Evolutionary conservation across 2,329 filamentous ascomycete species (phyloP).

Genomic region (Apiospora sp.): DNA sequence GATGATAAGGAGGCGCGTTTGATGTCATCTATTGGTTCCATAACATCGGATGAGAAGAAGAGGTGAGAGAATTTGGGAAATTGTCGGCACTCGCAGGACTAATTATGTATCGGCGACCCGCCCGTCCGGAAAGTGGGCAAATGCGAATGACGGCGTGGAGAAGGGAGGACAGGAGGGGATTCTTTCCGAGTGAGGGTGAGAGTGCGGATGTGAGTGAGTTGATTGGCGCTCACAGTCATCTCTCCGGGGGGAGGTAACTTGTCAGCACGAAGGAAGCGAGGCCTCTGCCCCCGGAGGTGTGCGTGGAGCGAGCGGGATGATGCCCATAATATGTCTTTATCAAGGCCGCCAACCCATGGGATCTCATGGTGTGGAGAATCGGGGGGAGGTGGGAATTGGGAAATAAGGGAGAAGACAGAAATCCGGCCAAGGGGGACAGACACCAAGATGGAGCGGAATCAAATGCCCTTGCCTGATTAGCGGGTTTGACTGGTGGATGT

Average conservation of each 20-base stretch:
- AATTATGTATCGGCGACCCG: not conserved
- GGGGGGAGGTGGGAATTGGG: not conserved
- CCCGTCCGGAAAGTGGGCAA: not conserved
- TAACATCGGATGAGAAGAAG: not conserved
- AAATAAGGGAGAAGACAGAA: not conserved
- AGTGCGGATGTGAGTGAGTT: not conserved
- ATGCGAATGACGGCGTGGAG: not conserved
- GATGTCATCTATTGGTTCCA: not conserved
- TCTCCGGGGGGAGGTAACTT: slow-evolving; percentile 1
- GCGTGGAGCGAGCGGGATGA: slow-evolving; percentile 13
- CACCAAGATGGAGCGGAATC: too few relatives aligned
- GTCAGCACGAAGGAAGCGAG: not conserved
- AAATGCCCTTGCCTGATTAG: too few relatives aligned
- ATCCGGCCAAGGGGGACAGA: not conserved
- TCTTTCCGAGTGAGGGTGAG: not conserved
- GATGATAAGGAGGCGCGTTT: not conserved
- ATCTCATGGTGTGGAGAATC: slow-evolving; percentile 9
- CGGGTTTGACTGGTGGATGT: too few relatives aligned
- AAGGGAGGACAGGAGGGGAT: not conserved
- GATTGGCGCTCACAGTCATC: slow-evolving; percentile 6
- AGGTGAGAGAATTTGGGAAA: not conserved
- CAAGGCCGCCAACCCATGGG: not conserved
- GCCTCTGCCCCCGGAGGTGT: slow-evolving; percentile 6
- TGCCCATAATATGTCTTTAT: slow-evolving; percentile 5
- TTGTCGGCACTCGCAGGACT: not conserved